Base-by-base conservation (phyloP, 768 basidiomycete species). In the Macrolepiota albuminosa region DNA sequence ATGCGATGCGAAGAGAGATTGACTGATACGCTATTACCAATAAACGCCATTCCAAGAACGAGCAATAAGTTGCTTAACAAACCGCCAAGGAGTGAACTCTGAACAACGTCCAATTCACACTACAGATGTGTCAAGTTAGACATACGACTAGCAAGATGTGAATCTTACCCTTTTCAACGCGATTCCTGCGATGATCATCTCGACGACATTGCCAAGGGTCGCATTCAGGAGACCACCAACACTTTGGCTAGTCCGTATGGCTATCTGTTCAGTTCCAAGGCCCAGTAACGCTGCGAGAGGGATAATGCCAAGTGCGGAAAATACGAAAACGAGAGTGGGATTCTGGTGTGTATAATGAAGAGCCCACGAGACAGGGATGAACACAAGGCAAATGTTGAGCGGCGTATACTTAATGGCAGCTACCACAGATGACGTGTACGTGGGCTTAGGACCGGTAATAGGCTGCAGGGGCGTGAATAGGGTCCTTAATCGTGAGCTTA, bases 41-140 rank as follows among this genome's bases (percentile, higher is more conserved):
- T 69, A 85, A 94, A 66, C 72, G 89, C 71, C 87, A 94, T 73
- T 86, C 94, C 58, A 82, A 93, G 70, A 80, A 95, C 76, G 82
- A 95, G 78, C 83, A 95, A 80, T 85, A 95, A 71, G 85, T 95
- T 72, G 62, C 79, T 81, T 43, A 84, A 61, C 34, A 83, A 75
- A 26, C 80, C 80, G 46, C 83, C 83, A 13, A 83, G 73, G 8
- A 83, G 68, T 4, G 78, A 76, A 47, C 81, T 80, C 62, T 83
- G 83, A 18, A 83, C 81, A 34, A 83, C 67, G 70, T 51, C 50
- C 33, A 51, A 36, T 36, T 51, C 34, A 51, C 50, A 51, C 50
- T 51, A 3, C 2, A 33, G 11, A 7, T 21, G 13, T 33, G n/a
- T 21, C 11, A 13, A 2, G 2, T 24, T 34, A 51, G 34, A n/a